Conservation (phyloP, 1,284 basidiomycete species). For the Leucoagaricus sp. region DNA sequence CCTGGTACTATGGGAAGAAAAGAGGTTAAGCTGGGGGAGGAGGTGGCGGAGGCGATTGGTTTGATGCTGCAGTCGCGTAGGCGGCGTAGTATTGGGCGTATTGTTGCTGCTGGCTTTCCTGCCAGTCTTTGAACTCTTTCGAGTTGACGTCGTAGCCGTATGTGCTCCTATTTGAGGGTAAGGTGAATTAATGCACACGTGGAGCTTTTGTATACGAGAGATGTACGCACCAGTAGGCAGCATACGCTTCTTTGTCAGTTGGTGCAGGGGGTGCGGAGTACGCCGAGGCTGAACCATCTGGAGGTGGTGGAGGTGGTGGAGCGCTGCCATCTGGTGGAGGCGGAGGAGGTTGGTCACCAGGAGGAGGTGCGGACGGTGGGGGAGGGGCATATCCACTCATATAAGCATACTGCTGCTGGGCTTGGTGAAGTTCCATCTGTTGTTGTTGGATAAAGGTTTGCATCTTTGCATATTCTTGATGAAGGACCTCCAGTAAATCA, state of each 20-base stretch:
- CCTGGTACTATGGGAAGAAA: neutral
- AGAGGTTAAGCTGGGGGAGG: neutral
- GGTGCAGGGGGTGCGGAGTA: conserved; percentile 43
- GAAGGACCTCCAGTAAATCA: conserved; percentile 86
- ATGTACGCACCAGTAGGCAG: conserved; percentile 65
- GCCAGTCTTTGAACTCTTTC: conserved; percentile 78
- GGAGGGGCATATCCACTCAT: conserved; percentile 65
- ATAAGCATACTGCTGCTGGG: conserved; percentile 74
- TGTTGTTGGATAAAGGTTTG: conserved; percentile 60
- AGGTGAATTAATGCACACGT: neutral
- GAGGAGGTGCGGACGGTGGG: conserved; percentile 54
- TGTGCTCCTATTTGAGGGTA: conserved; percentile 57
- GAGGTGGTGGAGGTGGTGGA: conserved; percentile 23
- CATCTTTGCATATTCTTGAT: conserved; percentile 84
- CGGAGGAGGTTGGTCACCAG: conserved; percentile 48
- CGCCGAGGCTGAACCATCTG: conserved; percentile 27
- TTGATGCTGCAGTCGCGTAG: conserved; percentile 24
- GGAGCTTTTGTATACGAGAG: too few relatives aligned
- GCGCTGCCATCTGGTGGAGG: conserved; percentile 15
- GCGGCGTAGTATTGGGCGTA: conserved; percentile 71
- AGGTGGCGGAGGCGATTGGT: neutral
- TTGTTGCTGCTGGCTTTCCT: conserved; percentile 66
- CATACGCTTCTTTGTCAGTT: conserved; percentile 66
- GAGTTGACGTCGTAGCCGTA: conserved; percentile 91
- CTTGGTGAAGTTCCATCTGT: conserved; percentile 81